Evolutionary conservation across 331 rosid species (phyloP).

Genomic region (Spiraea crenata): DNA sequence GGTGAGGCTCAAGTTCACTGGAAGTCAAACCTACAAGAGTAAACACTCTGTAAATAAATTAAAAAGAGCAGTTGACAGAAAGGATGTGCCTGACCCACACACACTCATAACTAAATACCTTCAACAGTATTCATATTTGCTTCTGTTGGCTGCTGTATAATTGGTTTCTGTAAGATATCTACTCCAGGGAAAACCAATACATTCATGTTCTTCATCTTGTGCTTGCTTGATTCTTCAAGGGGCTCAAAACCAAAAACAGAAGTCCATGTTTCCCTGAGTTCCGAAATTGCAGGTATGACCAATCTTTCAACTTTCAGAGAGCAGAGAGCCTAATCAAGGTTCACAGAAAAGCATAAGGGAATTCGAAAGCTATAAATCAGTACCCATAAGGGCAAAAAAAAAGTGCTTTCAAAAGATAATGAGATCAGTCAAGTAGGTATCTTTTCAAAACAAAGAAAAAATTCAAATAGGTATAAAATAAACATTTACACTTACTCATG

Average conservation of each 20-base stretch:
- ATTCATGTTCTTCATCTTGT: slow-evolving; percentile 57
- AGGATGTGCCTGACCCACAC: background rate
- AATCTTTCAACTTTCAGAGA: slow-evolving; percentile 72
- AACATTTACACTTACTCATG: background rate
- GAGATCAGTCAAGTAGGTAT: too few species aligned
- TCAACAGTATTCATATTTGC: slow-evolving; percentile 31
- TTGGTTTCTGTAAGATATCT: slow-evolving; percentile 75
- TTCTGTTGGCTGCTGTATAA: slow-evolving; percentile 28
- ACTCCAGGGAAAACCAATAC: slow-evolving; percentile 82
- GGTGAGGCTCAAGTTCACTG: slow-evolving; percentile 21
- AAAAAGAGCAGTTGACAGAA: slow-evolving; percentile 7
- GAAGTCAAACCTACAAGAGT: slow-evolving; percentile 33
- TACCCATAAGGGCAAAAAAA: background rate
- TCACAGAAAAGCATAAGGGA: slow-evolving; percentile 17
- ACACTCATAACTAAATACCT: slow-evolving; percentile 36
- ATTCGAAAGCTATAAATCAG: slow-evolving; percentile 26
- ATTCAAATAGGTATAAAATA: slow-evolving; percentile 8
- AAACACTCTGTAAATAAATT: background rate
- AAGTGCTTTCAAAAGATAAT: background rate
- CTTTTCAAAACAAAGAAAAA: too few species aligned
- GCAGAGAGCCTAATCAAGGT: slow-evolving; percentile 56
- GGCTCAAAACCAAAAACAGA: slow-evolving; percentile 78
- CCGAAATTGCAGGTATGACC: slow-evolving; percentile 90
- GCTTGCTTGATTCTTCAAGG: slow-evolving; percentile 51
- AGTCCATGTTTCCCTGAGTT: slow-evolving; percentile 81